Evolutionary conservation across 495 filamentous ascomycete genomes (phyloP).

Genomic region (Talaromyces wortmannii): DNA sequence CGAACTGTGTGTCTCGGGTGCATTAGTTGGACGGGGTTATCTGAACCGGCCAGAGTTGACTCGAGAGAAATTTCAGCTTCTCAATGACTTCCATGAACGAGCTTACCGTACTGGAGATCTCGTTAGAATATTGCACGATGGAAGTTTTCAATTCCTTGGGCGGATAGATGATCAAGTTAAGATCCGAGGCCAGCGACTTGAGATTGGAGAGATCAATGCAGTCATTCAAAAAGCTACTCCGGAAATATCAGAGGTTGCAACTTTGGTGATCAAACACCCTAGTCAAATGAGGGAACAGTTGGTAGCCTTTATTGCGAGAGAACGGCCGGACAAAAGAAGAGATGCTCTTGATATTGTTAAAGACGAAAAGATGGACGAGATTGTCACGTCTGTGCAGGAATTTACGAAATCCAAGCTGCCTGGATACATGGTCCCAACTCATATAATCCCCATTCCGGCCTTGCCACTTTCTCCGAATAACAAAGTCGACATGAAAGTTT

Average conservation of each 20-base stretch:
- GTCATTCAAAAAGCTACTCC: constrained; percentile 8
- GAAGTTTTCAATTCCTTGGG: constrained; percentile 30
- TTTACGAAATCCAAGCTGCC: constrained; percentile 56
- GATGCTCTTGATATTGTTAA: neutral
- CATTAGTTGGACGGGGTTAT: constrained; percentile 29
- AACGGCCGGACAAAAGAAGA: constrained; percentile 13
- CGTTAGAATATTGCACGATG: constrained; percentile 28
- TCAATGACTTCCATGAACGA: constrained; percentile 4
- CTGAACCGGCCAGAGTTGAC: constrained; percentile 31
- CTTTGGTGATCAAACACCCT: constrained; percentile 57
- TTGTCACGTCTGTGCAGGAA: constrained; percentile 27
- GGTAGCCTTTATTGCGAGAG: constrained; percentile 56
- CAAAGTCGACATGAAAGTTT: constrained; percentile 60
- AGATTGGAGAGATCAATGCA: constrained; percentile 25
- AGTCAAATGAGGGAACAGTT: constrained; percentile 60
- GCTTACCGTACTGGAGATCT: constrained; percentile 47
- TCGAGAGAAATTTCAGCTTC: constrained; percentile 21
- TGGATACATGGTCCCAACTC: constrained; percentile 71
- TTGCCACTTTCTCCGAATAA: constrained; percentile 70
- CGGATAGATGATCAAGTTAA: constrained; percentile 25
- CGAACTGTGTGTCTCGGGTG: constrained; percentile 32
- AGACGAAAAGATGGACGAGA: constrained; percentile 4
- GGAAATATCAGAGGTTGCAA: constrained; percentile 50
- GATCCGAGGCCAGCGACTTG: constrained; percentile 22
- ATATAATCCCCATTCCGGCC: constrained; percentile 54